phyloP scores from a whole-genome alignment of 257 asterid species.

The Petunia secreta region DNA sequence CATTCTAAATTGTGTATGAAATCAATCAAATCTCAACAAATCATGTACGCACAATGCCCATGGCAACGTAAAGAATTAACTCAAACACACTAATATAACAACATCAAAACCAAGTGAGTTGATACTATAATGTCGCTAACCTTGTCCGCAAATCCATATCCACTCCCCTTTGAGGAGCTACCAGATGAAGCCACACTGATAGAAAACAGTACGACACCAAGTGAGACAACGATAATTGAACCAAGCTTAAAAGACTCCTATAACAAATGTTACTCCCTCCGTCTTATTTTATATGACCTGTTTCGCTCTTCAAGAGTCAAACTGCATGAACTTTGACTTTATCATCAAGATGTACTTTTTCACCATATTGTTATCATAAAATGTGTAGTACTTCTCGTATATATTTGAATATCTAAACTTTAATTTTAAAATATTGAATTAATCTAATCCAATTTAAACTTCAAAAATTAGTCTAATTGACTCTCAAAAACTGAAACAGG shows the following conservation, averaged over 20 bases:
- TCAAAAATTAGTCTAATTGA: too few species aligned
- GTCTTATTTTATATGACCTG: too few species aligned
- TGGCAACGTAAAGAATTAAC: constrained; percentile 3
- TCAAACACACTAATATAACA: constrained; percentile 15
- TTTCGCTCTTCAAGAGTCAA: too few species aligned
- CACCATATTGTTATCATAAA: too few species aligned
- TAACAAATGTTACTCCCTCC: background rate
- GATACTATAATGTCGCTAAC: constrained; percentile 45
- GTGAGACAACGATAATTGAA: constrained; percentile 27
- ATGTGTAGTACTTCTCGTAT: too few species aligned
- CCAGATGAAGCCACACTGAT: constrained; percentile 59
- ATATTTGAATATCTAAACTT: too few species aligned
- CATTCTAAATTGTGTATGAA: constrained; percentile 1
- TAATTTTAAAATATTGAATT: too few species aligned
- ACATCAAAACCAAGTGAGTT: constrained; percentile 27
- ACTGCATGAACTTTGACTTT: too few species aligned
- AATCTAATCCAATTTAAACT: too few species aligned
- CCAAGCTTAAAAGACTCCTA: background rate
- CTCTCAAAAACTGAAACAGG: too few species aligned
- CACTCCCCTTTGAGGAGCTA: constrained; percentile 65
- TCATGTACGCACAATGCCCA: constrained; percentile 16
- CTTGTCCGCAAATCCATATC: constrained; percentile 98
- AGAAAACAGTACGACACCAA: constrained; percentile 26
- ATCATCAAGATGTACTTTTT: too few species aligned
- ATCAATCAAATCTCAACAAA: constrained; percentile 14